These are phyloP conservation scores for Choanephora cucurbitarum DNA, from an alignment of 371 early-diverging fungal genomes.

Conservation along the genomic window DNA sequence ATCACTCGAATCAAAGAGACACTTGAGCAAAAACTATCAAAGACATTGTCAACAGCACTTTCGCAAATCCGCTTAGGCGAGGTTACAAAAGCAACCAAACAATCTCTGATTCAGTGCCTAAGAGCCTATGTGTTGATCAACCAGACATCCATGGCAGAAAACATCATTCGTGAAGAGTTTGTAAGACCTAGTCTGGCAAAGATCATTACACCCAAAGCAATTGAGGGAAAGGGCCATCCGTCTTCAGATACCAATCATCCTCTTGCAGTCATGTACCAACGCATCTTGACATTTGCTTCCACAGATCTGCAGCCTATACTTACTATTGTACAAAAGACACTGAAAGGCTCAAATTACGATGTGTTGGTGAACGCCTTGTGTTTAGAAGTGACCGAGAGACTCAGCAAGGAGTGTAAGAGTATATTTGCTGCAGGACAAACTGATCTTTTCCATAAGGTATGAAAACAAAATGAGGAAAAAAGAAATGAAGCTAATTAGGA, in stretches of 20 bases:
- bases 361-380: constrained; percentile 72
- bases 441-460: constrained; percentile 71
- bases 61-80: constrained; percentile 44
- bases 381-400: constrained; percentile 51
- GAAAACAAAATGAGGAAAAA: background rate
- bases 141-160: constrained; percentile 68
- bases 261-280: constrained; percentile 57
- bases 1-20: constrained; percentile 77
- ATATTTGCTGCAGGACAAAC: constrained; percentile 77
- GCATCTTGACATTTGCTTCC: constrained; percentile 58
- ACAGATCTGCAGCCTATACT: constrained; percentile 56
- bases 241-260: constrained; percentile 24
- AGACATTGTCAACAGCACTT: constrained; percentile 51
- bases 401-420: constrained; percentile 52
- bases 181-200: constrained; percentile 58
- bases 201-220: constrained; percentile 36
- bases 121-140: constrained; percentile 78
- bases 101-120: constrained; percentile 67
- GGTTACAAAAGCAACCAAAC: constrained; percentile 44
- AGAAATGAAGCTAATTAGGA: background rate
- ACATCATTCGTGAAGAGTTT: constrained; percentile 63
- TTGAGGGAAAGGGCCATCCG: constrained; percentile 13
- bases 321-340: constrained; percentile 62
- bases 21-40: constrained; percentile 56
- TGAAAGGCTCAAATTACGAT: constrained; percentile 71